These are phyloP conservation scores for Penicillium coprophilum DNA, from an alignment of 495 filamentous ascomycete genomes.

Conservation along the genomic window DNA sequence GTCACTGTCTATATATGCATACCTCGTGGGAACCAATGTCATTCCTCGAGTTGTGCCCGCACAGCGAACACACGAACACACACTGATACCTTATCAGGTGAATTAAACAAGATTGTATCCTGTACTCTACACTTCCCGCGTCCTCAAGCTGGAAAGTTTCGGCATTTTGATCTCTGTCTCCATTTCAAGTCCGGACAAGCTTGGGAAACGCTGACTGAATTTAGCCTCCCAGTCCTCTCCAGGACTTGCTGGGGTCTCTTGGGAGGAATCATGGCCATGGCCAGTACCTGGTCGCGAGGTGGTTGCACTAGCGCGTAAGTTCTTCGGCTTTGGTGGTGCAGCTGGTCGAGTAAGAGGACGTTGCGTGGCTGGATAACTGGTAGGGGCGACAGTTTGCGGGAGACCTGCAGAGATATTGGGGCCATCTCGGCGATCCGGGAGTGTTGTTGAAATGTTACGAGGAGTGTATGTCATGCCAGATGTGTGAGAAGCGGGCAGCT, in stretches of 20 bases:
- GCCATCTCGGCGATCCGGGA: constrained; percentile 18
- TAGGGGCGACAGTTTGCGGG: constrained; percentile 23
- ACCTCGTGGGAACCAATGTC: constrained; percentile 24
- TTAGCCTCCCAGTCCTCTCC: constrained; percentile 66
- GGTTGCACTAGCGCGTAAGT: constrained; percentile 48
- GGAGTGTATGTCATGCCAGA: constrained; percentile 24
- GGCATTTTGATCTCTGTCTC: constrained; percentile 63
- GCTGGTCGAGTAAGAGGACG: constrained; percentile 41
- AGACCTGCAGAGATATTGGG: constrained; percentile 21
- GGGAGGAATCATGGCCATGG: constrained; percentile 25
- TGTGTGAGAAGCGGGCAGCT: constrained; percentile 18
- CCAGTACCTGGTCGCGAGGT: constrained; percentile 23
- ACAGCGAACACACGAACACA: constrained; percentile 18
- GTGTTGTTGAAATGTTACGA: constrained; percentile 17
- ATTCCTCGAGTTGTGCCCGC: constrained; percentile 16
- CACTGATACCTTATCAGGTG: constrained; percentile 26
- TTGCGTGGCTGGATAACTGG: constrained; percentile 25
- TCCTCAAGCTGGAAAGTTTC: constrained; percentile 39
- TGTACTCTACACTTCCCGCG: constrained; percentile 40
- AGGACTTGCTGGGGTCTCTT: constrained; percentile 25
- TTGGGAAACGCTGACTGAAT: constrained; percentile 82
- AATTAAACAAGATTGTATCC: constrained; percentile 16
- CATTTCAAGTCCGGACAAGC: constrained; percentile 76
- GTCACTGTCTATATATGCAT: constrained; percentile 30
- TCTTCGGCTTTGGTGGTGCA: constrained; percentile 63